Evolutionary conservation across 2,329 filamentous ascomycete species (phyloP), one percentile per base, ranked within the genome.

Genomic region (Pseudocercospora crystallina): DNA sequence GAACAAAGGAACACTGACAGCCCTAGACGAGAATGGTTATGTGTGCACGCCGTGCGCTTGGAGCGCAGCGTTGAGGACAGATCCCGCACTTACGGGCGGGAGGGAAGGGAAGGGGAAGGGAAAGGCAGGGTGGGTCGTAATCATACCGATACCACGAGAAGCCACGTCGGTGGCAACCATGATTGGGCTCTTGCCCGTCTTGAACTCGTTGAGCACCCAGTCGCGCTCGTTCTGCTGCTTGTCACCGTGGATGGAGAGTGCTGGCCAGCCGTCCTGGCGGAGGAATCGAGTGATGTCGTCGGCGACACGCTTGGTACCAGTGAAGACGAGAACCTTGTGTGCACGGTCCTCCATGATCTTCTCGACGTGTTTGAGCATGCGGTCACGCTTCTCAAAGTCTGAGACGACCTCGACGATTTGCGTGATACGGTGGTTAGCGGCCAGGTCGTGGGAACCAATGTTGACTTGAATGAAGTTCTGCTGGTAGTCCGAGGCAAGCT

Each of bases 141-240:
- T 92, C 90, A 95, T 95, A 96, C 94, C 94, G 78, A 99, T 96
- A 90, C 94, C 94, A 91, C 94, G 94, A 71, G 94, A 97, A 78
- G 94, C 94, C 77, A 99, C 94, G 71, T 97, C 94, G 62, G 94
- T 99, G 78, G 94, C 94, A 79, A 99, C 94, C 91, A 99, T 96
- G 84, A 99, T 95, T 71, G 94, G 94, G 79, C 90, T 96, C 82
- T 97, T 96, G 77, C 90, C 91, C 61, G 89, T 89, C 85, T 97
- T 99, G 85, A 99, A 99, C 75, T 97, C 92, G 75, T 97, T 95
- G 71, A 99, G 81, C 67, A 97, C 94, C 90, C 94, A 97, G 75
- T 97, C 94, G 79, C 94, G 91, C 80, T 99, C 94, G 75, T 96
- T 96, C 71, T 99, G 94, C 72, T 96, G 91, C 81, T 97, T 97